Evolutionary conservation across 2,329 filamentous ascomycete genomes (phyloP), one percentile per base, ranked within the genome.

Genomic region (Neonectria ditissima): DNA sequence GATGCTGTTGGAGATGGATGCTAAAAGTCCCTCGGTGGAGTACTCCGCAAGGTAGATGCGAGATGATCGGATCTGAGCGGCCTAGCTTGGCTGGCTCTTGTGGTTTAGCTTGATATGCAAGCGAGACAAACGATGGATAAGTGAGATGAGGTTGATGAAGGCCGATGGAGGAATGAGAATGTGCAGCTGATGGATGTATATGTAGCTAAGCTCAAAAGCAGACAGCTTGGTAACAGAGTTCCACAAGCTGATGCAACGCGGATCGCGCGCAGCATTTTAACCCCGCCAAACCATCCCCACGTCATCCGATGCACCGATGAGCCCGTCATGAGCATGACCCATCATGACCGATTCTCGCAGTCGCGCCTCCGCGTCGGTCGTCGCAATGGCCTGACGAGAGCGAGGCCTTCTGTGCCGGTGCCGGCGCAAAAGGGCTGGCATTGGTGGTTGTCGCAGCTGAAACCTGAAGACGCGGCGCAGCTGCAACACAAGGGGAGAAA

Each of bases 221-320:
- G 22, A 53, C n/a, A 34, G 41, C 41, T 60, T 61, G 62, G 52
- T 60, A 64, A 64, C 55, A 54, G 14, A 47, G 11, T 53, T 57
- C 55, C 16, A 20, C 18, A 14, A 34, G n/a, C 48, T 26, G 22
- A 53, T 30, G 18, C 20, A 39, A 5, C 18, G 60, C 44, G 55
- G 51, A 55, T 16, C 37, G 51, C 48, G 11, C 58, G 57, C 47
- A 59, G 57, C 39, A 32, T 52, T 58, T 56, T 58, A 62, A 72
- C 70, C 69, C 70, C 69, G 68, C 69, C 65, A 68, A 64, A 26
- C 30, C 44, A 43, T 62, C 59, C 66, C 69, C 70, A 66, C 70
- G 68, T 72, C 70, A 72, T 72, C 59, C 52, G 63, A 65, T 51
- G 52, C 61, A 59, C 51, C 45, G 44, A 59, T 50, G 56, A 69